Evolutionary conservation across 768 basidiomycete genomes (phyloP).

Genomic region (Chalciporus sphaerocephalus): DNA sequence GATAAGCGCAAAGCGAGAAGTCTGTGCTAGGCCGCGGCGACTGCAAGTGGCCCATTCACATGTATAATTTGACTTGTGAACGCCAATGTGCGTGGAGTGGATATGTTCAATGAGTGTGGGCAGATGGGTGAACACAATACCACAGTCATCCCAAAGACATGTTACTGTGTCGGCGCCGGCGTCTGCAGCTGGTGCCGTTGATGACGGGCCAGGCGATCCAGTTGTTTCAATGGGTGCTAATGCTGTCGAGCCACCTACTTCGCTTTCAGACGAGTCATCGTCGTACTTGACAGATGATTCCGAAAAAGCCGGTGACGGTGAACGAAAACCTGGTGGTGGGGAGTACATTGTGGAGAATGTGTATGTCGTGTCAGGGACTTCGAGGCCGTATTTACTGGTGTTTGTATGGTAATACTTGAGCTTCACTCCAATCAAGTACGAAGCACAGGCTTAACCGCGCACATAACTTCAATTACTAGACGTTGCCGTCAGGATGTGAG

Average conservation of each 20-base stretch:
- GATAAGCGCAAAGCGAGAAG: constrained; percentile 84
- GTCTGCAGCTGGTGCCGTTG: constrained; percentile 15
- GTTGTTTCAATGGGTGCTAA: constrained; percentile 14
- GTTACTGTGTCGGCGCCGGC: constrained; percentile 53
- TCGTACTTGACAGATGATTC: constrained; percentile 28
- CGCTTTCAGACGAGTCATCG: constrained; percentile 25
- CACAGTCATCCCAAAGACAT: constrained; percentile 85
- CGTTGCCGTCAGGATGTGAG: no score
- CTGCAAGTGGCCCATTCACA: constrained; percentile 88
- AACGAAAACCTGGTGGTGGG: constrained; percentile 37
- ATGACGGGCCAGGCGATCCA: constrained; percentile 21
- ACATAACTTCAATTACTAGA: no score
- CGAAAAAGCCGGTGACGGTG: constrained; percentile 40
- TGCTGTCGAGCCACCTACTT: constrained; percentile 13
- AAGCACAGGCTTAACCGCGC: not conserved
- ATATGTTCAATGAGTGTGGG: constrained; percentile 79
- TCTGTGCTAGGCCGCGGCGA: constrained; percentile 77
- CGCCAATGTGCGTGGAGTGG: constrained; percentile 75
- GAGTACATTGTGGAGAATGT: constrained; percentile 32
- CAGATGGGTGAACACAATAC: constrained; percentile 64
- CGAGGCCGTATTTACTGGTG: not conserved
- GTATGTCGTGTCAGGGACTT: not conserved
- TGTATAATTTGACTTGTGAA: constrained; percentile 78
- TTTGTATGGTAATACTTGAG: not conserved
- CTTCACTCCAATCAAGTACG: not conserved